Evolutionary conservation across 1,139 yeast species (phyloP).

Genomic region (Yarrowia galli): DNA sequence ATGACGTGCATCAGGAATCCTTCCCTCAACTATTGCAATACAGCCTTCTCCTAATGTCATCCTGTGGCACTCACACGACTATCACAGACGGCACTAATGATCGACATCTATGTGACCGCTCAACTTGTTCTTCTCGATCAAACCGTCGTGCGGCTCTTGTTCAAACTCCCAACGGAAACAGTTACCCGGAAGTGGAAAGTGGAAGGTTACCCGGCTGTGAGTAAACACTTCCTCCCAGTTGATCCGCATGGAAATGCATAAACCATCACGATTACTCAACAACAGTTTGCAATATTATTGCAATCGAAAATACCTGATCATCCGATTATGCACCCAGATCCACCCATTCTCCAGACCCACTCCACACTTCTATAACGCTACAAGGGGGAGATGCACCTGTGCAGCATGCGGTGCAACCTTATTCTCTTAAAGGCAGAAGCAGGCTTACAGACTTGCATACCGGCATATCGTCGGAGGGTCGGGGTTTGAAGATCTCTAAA

Average conservation of each 20-base stretch:
- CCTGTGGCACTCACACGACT: not conserved
- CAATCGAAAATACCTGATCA: not conserved
- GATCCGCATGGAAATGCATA: not conserved
- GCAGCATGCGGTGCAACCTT: constrained; percentile 14
- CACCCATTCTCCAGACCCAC: constrained; percentile 27
- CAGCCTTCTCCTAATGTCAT: not conserved
- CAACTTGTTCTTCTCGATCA: too few species aligned
- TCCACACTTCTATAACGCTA: constrained; percentile 14
- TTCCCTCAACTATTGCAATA: not conserved
- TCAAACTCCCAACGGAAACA: constrained; percentile 11
- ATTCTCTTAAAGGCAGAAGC: not conserved
- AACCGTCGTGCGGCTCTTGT: not conserved
- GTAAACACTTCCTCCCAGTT: not conserved
- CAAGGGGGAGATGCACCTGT: constrained; percentile 16
- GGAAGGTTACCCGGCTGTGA: not conserved
- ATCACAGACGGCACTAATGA: constrained; percentile 2
- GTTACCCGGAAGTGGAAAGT: not conserved
- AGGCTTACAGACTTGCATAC: constrained; percentile 15
- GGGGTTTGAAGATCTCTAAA: constrained; percentile 2
- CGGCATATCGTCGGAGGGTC: constrained; percentile 27
- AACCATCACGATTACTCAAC: not conserved
- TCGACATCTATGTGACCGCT: constrained; percentile 1
- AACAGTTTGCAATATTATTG: not conserved
- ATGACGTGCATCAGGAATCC: not conserved
- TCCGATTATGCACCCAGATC: constrained; percentile 27